Conservation (phyloP, 2,329 filamentous ascomycete species). For the Phialophora expanda region DNA sequence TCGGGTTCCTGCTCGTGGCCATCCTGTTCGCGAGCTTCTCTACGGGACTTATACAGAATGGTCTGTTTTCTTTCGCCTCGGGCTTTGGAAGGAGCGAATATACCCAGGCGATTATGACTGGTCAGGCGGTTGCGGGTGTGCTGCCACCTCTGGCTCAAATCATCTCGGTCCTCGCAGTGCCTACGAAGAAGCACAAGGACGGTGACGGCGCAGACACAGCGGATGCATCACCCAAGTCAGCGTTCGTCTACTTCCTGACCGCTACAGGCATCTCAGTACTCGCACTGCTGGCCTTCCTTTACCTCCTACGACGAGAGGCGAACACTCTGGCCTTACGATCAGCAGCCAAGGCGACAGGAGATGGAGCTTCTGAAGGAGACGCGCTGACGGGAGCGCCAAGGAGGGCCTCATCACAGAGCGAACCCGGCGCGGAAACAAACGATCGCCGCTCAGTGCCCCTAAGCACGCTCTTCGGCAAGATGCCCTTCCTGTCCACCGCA, state of each 20-base stretch:
- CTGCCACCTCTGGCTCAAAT: conserved; percentile 88
- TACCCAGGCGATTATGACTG: conserved; percentile 94
- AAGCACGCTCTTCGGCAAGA: conserved; percentile 71
- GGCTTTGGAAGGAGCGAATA: conserved; percentile 86
- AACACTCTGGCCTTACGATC: conserved; percentile 23
- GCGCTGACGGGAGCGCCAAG: conserved; percentile 34
- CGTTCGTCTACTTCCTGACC: conserved; percentile 89
- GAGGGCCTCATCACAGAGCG: conserved; percentile 47
- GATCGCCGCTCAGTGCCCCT: conserved; percentile 60
- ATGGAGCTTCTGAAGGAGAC: conserved; percentile 36
- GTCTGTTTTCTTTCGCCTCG: conserved; percentile 87
- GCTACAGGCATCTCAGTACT: conserved; percentile 75
- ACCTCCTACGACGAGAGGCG: conserved; percentile 65
- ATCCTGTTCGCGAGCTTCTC: conserved; percentile 80
- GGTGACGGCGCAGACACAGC: conserved; percentile 43
- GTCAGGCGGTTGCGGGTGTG: conserved; percentile 90
- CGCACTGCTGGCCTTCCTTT: conserved; percentile 74
- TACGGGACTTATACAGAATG: conserved; percentile 88
- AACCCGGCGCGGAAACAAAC: conserved; percentile 43
- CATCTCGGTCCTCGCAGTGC: conserved; percentile 73
- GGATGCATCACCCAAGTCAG: conserved; percentile 67
- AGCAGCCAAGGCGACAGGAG: conserved; percentile 30
- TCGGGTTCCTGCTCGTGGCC: conserved; percentile 80
- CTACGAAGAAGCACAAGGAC: conserved; percentile 48
- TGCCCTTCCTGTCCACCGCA: conserved; percentile 76